phyloP scores from a whole-genome alignment of 257 asterid genomes.

The Craterostigma plantagineum region DNA sequence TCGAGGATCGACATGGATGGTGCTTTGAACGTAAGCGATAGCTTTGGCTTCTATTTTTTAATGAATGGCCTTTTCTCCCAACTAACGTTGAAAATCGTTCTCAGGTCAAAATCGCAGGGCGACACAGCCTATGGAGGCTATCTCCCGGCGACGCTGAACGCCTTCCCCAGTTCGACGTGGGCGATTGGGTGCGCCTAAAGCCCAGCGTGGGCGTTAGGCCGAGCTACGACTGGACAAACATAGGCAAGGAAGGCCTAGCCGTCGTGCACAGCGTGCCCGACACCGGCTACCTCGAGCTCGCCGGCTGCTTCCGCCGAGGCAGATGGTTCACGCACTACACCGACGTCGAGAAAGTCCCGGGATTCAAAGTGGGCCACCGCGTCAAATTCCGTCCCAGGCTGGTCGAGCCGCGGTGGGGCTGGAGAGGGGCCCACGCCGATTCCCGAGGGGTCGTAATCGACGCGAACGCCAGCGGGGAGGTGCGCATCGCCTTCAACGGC shows the following conservation, averaged over 20 bases:
- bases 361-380: conserved; percentile 71
- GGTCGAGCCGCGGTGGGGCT: conserved; percentile 93
- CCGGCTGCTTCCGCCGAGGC: conserved; percentile 91
- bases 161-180: conserved; percentile 85
- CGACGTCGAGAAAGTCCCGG: conserved; percentile 84
- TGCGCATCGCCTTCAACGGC: conserved; percentile 50
- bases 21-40: conserved; percentile 78
- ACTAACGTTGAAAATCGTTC: no score
- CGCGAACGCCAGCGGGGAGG: conserved; percentile 81
- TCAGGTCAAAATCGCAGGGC: conserved; percentile 72
- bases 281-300: conserved; percentile 73
- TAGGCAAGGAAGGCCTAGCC: conserved; percentile 83
- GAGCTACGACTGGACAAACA: conserved; percentile 91
- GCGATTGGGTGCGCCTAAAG: conserved; percentile 97
- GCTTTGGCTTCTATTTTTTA: conserved; percentile 2
- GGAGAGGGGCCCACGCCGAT: conserved; percentile 67
- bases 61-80: no score
- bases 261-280: conserved; percentile 84
- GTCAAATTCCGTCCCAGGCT: conserved; percentile 56
- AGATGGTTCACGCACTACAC: conserved; percentile 52
- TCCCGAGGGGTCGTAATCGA: conserved; percentile 63
- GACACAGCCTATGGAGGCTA: conserved; percentile 71
- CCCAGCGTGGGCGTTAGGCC: conserved; percentile 83
- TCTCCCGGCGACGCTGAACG: conserved; percentile 97
- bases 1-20: conserved; percentile 89